Percentiles rank a stretch among this genome's conserved stretches.
Conservation (phyloP, 345 rosid species). For the Reutealis trisperma region DNA sequence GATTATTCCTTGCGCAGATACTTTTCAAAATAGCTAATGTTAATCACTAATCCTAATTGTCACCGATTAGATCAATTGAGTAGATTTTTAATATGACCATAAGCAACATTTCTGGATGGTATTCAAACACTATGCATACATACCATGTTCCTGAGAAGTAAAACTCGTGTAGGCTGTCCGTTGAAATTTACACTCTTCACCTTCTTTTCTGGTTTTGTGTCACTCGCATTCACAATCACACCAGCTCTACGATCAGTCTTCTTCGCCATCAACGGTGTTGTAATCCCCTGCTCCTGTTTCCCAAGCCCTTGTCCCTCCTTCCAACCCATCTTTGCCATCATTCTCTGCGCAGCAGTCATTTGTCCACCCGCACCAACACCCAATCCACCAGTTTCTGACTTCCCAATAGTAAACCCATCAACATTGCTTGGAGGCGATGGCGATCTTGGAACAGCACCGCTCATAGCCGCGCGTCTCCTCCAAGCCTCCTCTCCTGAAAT, state of each 20-base stretch:
- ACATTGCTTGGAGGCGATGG: constrained; percentile 68
- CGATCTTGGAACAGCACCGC: constrained; percentile 63
- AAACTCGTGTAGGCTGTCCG: constrained; percentile 81
- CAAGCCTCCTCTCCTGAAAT: constrained; percentile 98
- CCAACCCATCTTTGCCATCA: constrained; percentile 99
- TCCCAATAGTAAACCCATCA: constrained; percentile 71
- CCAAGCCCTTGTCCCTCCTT: constrained; percentile 99
- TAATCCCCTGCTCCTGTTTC: constrained; percentile 92
- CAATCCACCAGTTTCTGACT: constrained; percentile 83
- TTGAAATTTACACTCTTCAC: constrained; percentile 82
- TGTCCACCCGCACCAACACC: constrained; percentile 98
- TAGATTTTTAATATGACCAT: background rate
- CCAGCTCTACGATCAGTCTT: constrained; percentile 99
- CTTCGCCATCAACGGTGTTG: constrained; percentile 95
- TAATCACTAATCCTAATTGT: background rate
- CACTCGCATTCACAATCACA: constrained; percentile 92
- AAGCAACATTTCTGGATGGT: background rate
- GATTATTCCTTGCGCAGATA: background rate
- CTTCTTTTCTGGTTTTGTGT: constrained; percentile 78
- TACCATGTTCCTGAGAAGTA: constrained; percentile 95
- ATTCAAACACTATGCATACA: constrained; percentile 7
- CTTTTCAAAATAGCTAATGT: background rate
- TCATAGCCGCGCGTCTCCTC: constrained; percentile 93
- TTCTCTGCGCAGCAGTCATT: constrained; percentile 99
- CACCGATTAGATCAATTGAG: background rate